Base-by-base conservation (phyloP, 352 stramenopile genomes). In the Pilasporangium apinafurcum region DNA sequence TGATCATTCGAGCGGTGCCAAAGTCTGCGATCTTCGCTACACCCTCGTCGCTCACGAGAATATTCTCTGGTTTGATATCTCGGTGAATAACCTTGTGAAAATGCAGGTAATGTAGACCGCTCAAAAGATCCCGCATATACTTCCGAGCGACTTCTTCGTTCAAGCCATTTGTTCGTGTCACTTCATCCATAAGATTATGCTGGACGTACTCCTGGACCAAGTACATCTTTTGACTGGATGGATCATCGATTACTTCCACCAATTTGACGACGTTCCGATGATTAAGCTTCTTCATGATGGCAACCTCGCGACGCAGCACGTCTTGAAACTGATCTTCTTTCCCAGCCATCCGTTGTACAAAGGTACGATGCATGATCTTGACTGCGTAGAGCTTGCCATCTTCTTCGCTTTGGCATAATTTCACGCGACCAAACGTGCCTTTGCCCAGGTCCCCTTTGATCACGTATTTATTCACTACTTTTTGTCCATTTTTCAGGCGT, bases 211-310 rank as follows among this genome's bases (percentile, higher is more conserved):
- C 92, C 42, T 97, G 79, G 25, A 98, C 90, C 0, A 98, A 67
- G 53, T 98, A 98, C 61, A 98, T 91, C 51, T 97, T 96, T 57
- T 97, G 87, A 20, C 85, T 90, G 20, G 82, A 87, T 5, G 85
- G 86, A 38, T 97, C 90, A 47, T 97, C 92, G 37, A 98, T 97
- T 14, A 97, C 90, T 54, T 98, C 93, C 22, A 96, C 88, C 13
- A 98, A 74, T 37, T 89, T 73, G 37, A 98, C 82, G 17, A 98
- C 86, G 59, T 98, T 96, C 21, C 67, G 78, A 59, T 98, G 92
- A 47, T 82, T 87, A 2, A 98, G 68, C 47, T 96, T 96, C 64
- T 97, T 97, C 93, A 98, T 98, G 49, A 98, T 97, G 8, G 87
- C 89, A 18, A 98, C 94, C 60, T 98, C 93, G 18, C 84, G 74